These are phyloP conservation scores for Lachancea lanzarotensis DNA, from an alignment of 805 yeast genomes.

Conservation along the genomic window DNA sequence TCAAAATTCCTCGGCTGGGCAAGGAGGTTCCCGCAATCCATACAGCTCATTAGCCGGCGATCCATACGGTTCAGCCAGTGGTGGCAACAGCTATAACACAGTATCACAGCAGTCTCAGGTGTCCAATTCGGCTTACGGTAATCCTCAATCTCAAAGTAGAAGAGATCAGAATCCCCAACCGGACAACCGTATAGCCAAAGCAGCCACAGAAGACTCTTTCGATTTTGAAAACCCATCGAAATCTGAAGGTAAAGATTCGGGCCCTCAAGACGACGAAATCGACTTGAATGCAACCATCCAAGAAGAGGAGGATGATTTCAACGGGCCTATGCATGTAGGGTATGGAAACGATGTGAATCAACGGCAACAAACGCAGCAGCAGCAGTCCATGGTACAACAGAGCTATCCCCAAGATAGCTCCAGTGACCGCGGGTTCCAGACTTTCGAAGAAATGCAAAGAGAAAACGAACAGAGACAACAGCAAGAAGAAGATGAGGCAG, in stretches of 20 bases:
- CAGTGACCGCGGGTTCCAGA: conserved; percentile 35
- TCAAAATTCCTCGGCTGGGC: background rate
- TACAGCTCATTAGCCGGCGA: conserved; percentile 7
- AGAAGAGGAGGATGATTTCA: conserved; percentile 28
- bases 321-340: conserved; percentile 20
- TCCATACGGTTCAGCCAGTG: conserved; percentile 1
- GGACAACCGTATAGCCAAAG: background rate
- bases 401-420: conserved; percentile 56
- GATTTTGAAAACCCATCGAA: conserved; percentile 19
- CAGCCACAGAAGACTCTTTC: conserved; percentile 12
- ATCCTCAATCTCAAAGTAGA: no score
- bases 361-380: conserved; percentile 18
- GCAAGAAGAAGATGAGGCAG: conserved; percentile 75
- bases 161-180: no score
- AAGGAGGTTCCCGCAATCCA: conserved; percentile 8
- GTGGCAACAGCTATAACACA: background rate
- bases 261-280: conserved; percentile 26
- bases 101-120: background rate
- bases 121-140: background rate
- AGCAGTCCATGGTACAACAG: conserved; percentile 20
- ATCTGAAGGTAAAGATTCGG: conserved; percentile 5
- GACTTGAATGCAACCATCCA: conserved; percentile 26
- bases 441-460: conserved; percentile 33
- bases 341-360: conserved; percentile 6
- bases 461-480: conserved; percentile 35